Evolutionary conservation across 257 asterid genomes (phyloP).

Genomic region (Agastache rugosa): DNA sequence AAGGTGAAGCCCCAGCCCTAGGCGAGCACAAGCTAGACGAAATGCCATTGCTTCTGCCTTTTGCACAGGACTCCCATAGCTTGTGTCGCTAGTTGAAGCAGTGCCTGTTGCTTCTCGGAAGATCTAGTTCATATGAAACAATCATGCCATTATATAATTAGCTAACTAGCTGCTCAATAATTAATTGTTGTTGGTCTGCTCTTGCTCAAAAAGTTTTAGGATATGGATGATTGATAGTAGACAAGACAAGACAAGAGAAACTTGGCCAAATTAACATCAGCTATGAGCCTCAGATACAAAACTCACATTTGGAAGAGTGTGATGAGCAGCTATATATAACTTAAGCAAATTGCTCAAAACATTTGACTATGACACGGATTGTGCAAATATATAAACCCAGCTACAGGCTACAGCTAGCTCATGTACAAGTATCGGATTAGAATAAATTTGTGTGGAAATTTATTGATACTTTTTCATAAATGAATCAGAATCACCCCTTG

Average conservation of each 20-base stretch:
- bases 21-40: conserved; percentile 93
- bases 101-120: conserved; percentile 88
- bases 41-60: conserved; percentile 97
- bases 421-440: not conserved
- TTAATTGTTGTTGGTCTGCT: not conserved
- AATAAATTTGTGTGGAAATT: not conserved
- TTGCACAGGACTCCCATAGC: conserved; percentile 76
- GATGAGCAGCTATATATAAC: not conserved
- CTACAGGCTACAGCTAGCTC: no score
- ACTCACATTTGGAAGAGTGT: not conserved
- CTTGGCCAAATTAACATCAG: not conserved
- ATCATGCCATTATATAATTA: not conserved
- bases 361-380: not conserved
- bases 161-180: not conserved
- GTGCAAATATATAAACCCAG: not conserved
- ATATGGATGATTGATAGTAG: not conserved
- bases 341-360: not conserved
- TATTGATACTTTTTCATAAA: not conserved
- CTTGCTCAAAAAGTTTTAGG: not conserved
- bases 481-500: no score
- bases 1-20: conserved; percentile 92
- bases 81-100: conserved; percentile 60
- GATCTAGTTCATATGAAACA: conserved; percentile 49
- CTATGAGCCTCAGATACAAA: conserved; percentile 6
- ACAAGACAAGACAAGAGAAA: not conserved